A percentile compares a stretch with the other conserved stretches of the same genome.
Evolutionary conservation across 1,139 yeast species (phyloP).

Genomic region (Cylindricascospora bacillispora): DNA sequence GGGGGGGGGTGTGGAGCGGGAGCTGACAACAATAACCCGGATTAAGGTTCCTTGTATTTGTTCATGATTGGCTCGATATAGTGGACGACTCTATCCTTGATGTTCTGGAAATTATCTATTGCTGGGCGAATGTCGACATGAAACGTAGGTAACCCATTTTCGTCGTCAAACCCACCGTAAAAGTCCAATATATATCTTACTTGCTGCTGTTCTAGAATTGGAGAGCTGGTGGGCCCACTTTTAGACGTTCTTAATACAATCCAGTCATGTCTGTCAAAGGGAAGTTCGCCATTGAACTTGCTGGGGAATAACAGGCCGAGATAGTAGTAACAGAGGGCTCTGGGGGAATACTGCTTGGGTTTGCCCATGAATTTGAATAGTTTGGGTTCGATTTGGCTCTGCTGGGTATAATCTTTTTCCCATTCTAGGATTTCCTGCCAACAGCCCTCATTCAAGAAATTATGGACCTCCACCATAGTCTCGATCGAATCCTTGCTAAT

Average conservation of each 20-base stretch:
- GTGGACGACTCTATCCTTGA: constrained; percentile 50
- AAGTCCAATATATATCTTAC: constrained; percentile 91
- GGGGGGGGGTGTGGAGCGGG: background rate
- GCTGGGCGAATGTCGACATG: constrained; percentile 94
- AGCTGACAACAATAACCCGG: background rate
- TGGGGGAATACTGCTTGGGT: constrained; percentile 80
- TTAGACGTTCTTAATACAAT: constrained; percentile 57
- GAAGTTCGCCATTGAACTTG: constrained; percentile 64
- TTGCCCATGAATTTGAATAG: constrained; percentile 81
- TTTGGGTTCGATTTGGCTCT: constrained; percentile 53
- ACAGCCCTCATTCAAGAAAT: constrained; percentile 92
- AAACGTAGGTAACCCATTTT: constrained; percentile 80
- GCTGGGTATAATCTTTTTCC: constrained; percentile 54
- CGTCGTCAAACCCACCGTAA: constrained; percentile 89
- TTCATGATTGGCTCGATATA: constrained; percentile 33
- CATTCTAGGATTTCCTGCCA: constrained; percentile 91
- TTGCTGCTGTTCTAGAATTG: constrained; percentile 26
- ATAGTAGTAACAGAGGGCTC: constrained; percentile 59
- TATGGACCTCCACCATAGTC: constrained; percentile 94
- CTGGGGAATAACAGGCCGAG: constrained; percentile 64
- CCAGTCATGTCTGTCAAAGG: constrained; percentile 99
- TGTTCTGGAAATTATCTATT: constrained; percentile 52
- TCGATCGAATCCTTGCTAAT: constrained; percentile 93
- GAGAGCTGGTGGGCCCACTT: constrained; percentile 7
- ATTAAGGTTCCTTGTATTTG: constrained; percentile 12